Conservation (phyloP, 176 grass and related monocot genomes). For the maize (Zea mays) region DNA sequence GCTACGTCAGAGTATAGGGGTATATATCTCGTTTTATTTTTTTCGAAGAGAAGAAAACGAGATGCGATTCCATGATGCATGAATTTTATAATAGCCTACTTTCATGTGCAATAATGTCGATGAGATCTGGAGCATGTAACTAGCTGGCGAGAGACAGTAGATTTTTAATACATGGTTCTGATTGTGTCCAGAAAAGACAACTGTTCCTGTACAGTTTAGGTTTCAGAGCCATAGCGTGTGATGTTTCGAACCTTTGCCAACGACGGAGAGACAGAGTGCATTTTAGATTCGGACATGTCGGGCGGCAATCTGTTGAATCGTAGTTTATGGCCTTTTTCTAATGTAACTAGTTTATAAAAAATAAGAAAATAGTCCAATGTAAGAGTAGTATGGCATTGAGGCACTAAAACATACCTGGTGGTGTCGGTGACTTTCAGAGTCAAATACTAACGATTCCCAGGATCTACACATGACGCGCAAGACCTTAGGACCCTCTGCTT, state of each 20-base stretch:
- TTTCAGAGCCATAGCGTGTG: slow-evolving; percentile 3
- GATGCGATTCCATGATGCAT: neutral
- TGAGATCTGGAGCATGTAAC: slow-evolving; percentile 14
- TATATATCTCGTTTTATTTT: neutral
- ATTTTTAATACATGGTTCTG: neutral
- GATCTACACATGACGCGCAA: too few relatives aligned
- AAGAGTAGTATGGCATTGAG: too few relatives aligned
- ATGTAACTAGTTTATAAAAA: too few relatives aligned
- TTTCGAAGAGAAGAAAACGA: neutral
- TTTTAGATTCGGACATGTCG: slow-evolving; percentile 27
- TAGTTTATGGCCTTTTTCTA: too few relatives aligned
- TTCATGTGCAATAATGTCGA: slow-evolving; percentile 17
- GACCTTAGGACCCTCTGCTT: too few relatives aligned
- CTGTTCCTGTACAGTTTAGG: slow-evolving; percentile 6
- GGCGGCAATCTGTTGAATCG: neutral
- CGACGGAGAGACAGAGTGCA: neutral
- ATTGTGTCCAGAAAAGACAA: slow-evolving; percentile 7
- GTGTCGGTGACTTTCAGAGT: too few relatives aligned
- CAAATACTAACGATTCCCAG: too few relatives aligned
- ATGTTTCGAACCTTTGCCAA: slow-evolving; percentile 1
- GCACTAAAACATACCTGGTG: too few relatives aligned
- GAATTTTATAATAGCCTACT: neutral
- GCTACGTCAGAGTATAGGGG: slow-evolving; percentile 13
- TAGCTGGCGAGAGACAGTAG: neutral
- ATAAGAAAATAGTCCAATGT: too few relatives aligned